These are phyloP conservation scores for Wakefieldia striispora DNA, from an alignment of 768 basidiomycete species.

Conservation along the genomic window DNA sequence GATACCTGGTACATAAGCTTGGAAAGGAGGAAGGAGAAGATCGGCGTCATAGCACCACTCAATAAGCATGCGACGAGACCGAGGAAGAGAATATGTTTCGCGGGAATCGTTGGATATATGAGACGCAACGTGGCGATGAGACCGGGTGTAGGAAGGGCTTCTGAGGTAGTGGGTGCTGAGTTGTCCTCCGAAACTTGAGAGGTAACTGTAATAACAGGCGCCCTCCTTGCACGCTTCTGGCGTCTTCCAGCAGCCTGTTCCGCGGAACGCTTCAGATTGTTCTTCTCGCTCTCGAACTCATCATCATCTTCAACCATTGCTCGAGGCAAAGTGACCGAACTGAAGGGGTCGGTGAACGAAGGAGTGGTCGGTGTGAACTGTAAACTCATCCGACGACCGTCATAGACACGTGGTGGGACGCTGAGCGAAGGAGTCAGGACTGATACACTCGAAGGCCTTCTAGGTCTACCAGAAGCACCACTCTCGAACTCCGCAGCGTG, in stretches of 20 bases:
- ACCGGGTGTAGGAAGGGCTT: slow-evolving; percentile 12
- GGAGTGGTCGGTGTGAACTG: slow-evolving; percentile 64
- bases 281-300: slow-evolving; percentile 46
- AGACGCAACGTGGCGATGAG: slow-evolving; percentile 44
- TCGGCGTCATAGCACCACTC: slow-evolving; percentile 82
- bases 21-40: slow-evolving; percentile 91
- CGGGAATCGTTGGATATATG: slow-evolving; percentile 70
- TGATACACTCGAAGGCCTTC: slow-evolving; percentile 34
- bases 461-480: slow-evolving; percentile 18
- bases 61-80: slow-evolving; percentile 69
- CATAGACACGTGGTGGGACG: slow-evolving; percentile 30
- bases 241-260: slow-evolving; percentile 37
- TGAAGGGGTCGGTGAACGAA: slow-evolving; percentile 31
- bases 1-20: slow-evolving; percentile 76
- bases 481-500: slow-evolving; percentile 18
- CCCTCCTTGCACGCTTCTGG: slow-evolving; percentile 26
- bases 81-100: slow-evolving; percentile 65
- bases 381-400: slow-evolving; percentile 44
- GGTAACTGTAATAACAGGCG: neutral
- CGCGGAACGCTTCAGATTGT: slow-evolving; percentile 39
- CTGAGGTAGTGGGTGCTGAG: neutral
- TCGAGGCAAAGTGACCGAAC: neutral
- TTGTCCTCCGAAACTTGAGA: slow-evolving; percentile 8
- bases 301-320: slow-evolving; percentile 36
- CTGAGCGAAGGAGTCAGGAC: slow-evolving; percentile 35